These are phyloP conservation scores for Diaporthe sp. DNA, from an alignment of 2,329 filamentous ascomycete genomes.

Conservation along the genomic window DNA sequence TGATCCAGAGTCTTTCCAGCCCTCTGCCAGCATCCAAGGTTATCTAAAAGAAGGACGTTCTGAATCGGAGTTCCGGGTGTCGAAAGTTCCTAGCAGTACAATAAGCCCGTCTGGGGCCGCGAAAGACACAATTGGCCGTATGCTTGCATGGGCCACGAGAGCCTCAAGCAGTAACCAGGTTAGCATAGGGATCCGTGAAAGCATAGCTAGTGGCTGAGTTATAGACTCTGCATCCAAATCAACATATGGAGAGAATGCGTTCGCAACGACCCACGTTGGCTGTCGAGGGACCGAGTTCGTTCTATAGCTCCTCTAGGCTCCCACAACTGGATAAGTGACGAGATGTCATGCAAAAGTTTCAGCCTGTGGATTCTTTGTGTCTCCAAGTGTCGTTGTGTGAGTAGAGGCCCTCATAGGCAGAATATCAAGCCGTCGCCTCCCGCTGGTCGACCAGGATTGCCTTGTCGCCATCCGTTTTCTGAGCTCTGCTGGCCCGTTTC, in stretches of 20 bases:
- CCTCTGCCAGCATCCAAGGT: slow-evolving; percentile 19
- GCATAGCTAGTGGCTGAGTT: not conserved
- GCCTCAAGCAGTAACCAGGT: not conserved
- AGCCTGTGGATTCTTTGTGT: not conserved
- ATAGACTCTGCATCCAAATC: not conserved
- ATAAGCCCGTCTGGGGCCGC: too few relatives aligned
- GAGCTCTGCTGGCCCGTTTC: not conserved
- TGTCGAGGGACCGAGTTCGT: not conserved
- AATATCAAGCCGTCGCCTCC: not conserved
- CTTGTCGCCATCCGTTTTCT: not conserved
- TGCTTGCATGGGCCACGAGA: not conserved
- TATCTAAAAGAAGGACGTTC: slow-evolving; percentile 26
- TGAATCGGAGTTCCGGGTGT: not conserved
- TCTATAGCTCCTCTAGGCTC: not conserved
- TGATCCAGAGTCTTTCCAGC: slow-evolving; percentile 10
- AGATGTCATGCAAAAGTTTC: too few relatives aligned
- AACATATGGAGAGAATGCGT: too few relatives aligned
- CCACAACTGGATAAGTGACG: not conserved
- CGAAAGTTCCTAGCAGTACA: slow-evolving; percentile 5
- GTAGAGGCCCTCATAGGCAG: too few relatives aligned
- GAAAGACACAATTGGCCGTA: not conserved
- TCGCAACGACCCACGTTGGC: not conserved
- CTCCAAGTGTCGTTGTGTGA: not conserved
- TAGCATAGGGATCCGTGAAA: not conserved
- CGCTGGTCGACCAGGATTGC: not conserved